These are phyloP conservation scores for Furcasterigmium sp. DNA, from an alignment of 2,329 filamentous ascomycete genomes.

Conservation along the genomic window DNA sequence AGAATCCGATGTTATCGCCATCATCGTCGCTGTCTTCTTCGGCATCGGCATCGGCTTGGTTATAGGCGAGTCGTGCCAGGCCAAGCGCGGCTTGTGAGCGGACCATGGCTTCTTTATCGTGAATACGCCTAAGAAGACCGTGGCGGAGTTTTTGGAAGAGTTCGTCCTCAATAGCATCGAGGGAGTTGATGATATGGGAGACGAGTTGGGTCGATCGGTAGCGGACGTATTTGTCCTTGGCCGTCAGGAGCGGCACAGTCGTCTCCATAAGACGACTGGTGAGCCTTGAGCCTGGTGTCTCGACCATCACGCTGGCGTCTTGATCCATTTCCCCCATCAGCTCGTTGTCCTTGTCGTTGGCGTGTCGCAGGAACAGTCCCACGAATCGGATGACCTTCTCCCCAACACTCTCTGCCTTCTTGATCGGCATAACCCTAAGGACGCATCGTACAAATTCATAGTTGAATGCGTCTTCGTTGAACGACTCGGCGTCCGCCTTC, in stretches of 20 bases:
- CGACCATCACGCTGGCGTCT: conserved; percentile 65
- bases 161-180: conserved; percentile 89
- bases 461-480: conserved; percentile 84
- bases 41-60: conserved; percentile 65
- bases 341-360: conserved; percentile 65
- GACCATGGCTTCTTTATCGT: conserved; percentile 91
- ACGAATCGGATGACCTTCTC: conserved; percentile 83
- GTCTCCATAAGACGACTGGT: conserved; percentile 68
- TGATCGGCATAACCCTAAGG: conserved; percentile 75
- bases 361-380: conserved; percentile 76
- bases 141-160: conserved; percentile 78
- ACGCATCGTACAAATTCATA: conserved; percentile 79
- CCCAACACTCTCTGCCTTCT: conserved; percentile 85
- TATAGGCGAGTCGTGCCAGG: conserved; percentile 76
- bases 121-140: conserved; percentile 75
- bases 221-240: conserved; percentile 89
- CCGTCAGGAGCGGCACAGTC: conserved; percentile 68
- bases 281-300: conserved; percentile 80
- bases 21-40: conserved; percentile 69
- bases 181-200: conserved; percentile 84
- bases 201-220: conserved; percentile 88
- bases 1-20: conserved; percentile 59
- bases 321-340: conserved; percentile 60
- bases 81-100: conserved; percentile 88
- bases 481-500: conserved; percentile 54